phyloP scores from a whole-genome alignment of 257 asterid genomes.

The Petrea volubilis region DNA sequence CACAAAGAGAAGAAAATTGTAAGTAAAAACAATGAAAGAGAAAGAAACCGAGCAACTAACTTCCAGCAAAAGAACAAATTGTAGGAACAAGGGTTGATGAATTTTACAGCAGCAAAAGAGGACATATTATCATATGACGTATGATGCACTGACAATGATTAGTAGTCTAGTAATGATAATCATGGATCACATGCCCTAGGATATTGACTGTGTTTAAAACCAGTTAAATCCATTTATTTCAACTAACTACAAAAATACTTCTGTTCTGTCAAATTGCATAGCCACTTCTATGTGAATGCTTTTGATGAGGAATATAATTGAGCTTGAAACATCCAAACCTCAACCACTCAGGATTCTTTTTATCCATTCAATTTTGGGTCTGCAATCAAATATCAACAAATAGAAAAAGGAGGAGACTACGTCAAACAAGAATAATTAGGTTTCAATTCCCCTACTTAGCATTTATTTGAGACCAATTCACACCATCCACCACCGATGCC shows the following conservation, averaged over 20 bases:
- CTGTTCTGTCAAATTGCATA: background rate
- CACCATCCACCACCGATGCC: background rate
- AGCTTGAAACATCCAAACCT: constrained; percentile 5
- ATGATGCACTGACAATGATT: background rate
- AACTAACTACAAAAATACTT: background rate
- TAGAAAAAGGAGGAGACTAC: background rate
- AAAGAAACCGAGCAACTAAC: constrained; percentile 4
- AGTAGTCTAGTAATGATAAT: background rate
- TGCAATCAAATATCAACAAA: constrained; percentile 1
- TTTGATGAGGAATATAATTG: background rate
- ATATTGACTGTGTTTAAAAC: background rate
- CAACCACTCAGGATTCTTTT: background rate
- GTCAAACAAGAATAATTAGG: constrained; percentile 1
- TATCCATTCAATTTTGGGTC: background rate
- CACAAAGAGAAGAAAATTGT: constrained; percentile 11
- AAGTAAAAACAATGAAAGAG: background rate
- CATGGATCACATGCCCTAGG: constrained; percentile 3
- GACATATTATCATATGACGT: background rate
- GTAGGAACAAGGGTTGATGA: background rate
- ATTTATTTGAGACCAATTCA: background rate
- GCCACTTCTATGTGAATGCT: background rate
- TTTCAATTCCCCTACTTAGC: background rate
- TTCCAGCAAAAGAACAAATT: background rate
- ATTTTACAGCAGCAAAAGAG: background rate
- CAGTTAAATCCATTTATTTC: background rate